These are phyloP conservation scores for Coemansia reversa DNA, from an alignment of 192 early-diverging fungal species.

Conservation along the genomic window DNA sequence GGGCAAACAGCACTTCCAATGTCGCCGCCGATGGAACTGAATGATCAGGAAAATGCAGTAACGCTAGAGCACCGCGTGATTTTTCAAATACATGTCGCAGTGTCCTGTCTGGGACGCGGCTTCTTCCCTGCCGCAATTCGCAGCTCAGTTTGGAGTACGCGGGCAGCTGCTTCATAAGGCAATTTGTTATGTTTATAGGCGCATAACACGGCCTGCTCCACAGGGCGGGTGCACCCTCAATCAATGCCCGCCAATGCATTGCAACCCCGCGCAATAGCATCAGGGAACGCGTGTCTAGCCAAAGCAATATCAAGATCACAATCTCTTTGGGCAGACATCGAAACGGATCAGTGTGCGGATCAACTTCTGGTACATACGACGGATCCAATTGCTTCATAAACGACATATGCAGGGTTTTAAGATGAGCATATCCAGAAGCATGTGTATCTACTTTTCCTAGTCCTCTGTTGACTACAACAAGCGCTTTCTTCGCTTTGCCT, in stretches of 20 bases:
- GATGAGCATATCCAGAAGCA: constrained; percentile 10
- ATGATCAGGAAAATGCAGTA: constrained; percentile 15
- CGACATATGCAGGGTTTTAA: constrained; percentile 24
- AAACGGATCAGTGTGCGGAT: constrained; percentile 15
- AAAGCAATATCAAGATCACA: constrained; percentile 12
- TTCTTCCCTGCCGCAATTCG: neutral
- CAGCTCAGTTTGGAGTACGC: constrained; percentile 25
- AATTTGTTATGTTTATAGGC: neutral
- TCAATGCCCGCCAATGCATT: constrained; percentile 21
- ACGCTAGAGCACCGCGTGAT: constrained; percentile 14
- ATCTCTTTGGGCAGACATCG: constrained; percentile 26
- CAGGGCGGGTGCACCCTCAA: constrained; percentile 30
- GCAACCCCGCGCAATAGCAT: constrained; percentile 31
- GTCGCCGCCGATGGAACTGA: constrained; percentile 1
- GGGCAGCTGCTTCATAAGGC: constrained; percentile 25
- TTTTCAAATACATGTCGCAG: constrained; percentile 22
- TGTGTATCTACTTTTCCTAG: neutral
- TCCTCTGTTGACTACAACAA: constrained; percentile 16
- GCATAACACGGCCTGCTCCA: constrained; percentile 26
- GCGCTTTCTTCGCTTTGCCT: constrained; percentile 17
- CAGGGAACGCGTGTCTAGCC: constrained; percentile 23
- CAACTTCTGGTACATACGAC: neutral
- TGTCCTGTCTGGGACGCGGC: constrained; percentile 17
- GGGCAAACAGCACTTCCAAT: constrained; percentile 18
- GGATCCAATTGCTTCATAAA: constrained; percentile 26